Evolutionary conservation across 176 grass and related monocot genomes (phyloP).

Genomic region (Aegilops longissima): DNA sequence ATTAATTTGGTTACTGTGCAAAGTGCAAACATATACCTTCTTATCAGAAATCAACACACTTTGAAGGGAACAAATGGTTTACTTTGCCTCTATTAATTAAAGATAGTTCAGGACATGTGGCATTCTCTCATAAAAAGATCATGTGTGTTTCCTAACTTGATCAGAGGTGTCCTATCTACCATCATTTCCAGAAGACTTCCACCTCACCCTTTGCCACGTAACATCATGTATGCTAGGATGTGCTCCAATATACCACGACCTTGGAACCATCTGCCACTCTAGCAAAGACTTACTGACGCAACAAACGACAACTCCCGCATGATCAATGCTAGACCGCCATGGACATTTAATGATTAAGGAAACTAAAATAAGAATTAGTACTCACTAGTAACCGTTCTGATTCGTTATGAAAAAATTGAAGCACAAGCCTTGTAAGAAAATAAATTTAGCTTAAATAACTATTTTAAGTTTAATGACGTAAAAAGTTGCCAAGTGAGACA

Average conservation of each 20-base stretch:
- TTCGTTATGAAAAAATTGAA: background rate
- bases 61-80: background rate
- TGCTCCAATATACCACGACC: conserved; percentile 41
- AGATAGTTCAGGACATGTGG: background rate
- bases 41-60: background rate
- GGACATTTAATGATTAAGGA: conserved; percentile 19
- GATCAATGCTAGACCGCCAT: conserved; percentile 12
- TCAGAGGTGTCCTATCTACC: background rate
- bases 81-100: background rate
- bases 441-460: background rate
- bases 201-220: conserved; percentile 33
- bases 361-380: background rate
- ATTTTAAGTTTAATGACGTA: background rate
- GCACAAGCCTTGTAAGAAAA: background rate
- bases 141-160: background rate
- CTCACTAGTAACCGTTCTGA: background rate
- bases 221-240: conserved; percentile 21
- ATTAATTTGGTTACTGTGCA: background rate
- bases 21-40: background rate
- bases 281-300: conserved; percentile 29
- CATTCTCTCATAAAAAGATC: background rate
- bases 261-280: conserved; percentile 34
- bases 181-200: conserved; percentile 2
- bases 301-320: conserved; percentile 16
- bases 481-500: background rate